Base-by-base conservation (phyloP, 352 stramenopile genomes). In the Pythium rishiriense region DNA sequence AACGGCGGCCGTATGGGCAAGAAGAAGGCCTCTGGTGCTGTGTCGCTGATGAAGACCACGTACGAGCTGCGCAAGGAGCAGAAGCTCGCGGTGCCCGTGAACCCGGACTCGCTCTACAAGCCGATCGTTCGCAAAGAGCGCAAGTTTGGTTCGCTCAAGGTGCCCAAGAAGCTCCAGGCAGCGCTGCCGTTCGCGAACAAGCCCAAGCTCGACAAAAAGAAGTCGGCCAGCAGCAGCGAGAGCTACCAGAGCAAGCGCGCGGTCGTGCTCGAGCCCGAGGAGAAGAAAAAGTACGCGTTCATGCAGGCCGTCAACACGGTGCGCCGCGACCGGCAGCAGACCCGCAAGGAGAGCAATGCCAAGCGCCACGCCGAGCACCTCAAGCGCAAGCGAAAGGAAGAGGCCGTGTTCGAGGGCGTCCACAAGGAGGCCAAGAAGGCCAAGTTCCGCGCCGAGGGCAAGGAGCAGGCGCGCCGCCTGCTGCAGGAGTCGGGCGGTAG, bases 101-200 rank as follows among this genome's bases (percentile, higher is more conserved):
- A 99, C 72, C 88, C 91, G 24, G 97, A 99, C 75, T 99, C 94
- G 33, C 85, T 99, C 15, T 99, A 99, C 83, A 99, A 99, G 78
- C 97, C 97, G 11, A 98, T 99, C 53, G 83, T 98, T 46, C 91
- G 98, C n/a, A 85, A 83, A 28, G 81, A 91, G 55, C 87, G 93
- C 12, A 88, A 90, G 53, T 99, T 99, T 71, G 95, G 94, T 45
- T 59, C 88, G 35, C 74, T 99, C n/a, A 90, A 90, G 57, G 88
- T 99, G 47, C 95, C 97, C 0, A 98, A 98, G 76, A 98, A 97
- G 59, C 83, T 99, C n/a, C 96, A 99, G 78, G 83, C 84, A n/a
- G 75, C 72, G 9, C 75, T 99, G 49, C 98, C 98, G 55, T 99
- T 98, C 82, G 89, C 91, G 24, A 98, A 85, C 73, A 99, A 99